phyloP scores from a whole-genome alignment of 176 grass and related monocot species.

The Raddia guianensis region DNA sequence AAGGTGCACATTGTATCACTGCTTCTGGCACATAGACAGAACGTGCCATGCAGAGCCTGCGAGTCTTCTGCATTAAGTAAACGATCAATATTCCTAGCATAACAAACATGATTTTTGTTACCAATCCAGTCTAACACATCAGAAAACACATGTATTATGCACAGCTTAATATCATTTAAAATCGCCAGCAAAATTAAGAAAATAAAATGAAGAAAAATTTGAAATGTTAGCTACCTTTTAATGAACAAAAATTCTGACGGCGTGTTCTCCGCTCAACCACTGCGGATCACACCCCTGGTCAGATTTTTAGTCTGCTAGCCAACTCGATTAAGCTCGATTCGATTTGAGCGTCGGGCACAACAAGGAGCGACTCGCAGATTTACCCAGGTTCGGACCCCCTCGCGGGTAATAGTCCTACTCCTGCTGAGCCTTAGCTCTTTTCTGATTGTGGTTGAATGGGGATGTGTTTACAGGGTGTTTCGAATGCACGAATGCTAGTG shows the following conservation, averaged over 20 bases:
- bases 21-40: background rate
- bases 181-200: background rate
- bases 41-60: background rate
- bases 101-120: background rate
- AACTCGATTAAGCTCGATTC: no score
- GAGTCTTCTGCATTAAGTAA: constrained; percentile 3
- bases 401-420: no score
- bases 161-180: background rate
- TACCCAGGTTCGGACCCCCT: no score
- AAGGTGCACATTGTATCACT: background rate
- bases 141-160: constrained; percentile 7
- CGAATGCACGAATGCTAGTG: no score
- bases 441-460: no score
- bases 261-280: no score
- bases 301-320: no score
- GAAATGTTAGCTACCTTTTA: background rate
- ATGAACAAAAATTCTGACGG: background rate
- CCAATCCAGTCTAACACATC: constrained; percentile 15
- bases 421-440: no score
- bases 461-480: no score
- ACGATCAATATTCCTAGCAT: background rate
- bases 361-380: no score
- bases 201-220: background rate
- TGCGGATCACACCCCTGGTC: no score
- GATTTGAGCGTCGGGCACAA: no score